Evolutionary conservation across 306 rosid species (phyloP).

Genomic region (Alnus glutinosa): DNA sequence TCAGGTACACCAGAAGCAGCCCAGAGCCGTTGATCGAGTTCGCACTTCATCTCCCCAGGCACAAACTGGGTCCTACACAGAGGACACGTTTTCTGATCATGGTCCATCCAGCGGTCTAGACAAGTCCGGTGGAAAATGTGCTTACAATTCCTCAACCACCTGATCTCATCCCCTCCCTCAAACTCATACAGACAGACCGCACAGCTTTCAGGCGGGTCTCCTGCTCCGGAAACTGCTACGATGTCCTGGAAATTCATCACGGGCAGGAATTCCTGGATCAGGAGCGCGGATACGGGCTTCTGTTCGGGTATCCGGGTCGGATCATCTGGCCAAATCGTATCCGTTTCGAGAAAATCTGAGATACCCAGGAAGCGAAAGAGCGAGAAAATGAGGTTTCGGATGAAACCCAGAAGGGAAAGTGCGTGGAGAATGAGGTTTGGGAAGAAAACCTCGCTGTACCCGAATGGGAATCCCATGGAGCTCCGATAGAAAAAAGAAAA

Average conservation of each 20-base stretch:
- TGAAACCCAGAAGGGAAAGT: constrained; percentile 58
- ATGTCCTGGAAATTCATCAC: constrained; percentile 47
- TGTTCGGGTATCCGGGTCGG: constrained; percentile 17
- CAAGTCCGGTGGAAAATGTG: constrained; percentile 86
- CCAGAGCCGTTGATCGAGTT: constrained; percentile 73
- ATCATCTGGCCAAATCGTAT: constrained; percentile 43
- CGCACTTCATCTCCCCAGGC: constrained; percentile 51
- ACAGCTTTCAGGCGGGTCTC: constrained; percentile 51
- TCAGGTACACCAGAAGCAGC: constrained; percentile 54
- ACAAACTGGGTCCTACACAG: constrained; percentile 78
- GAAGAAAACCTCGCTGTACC: constrained; percentile 63
- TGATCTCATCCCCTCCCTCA: constrained; percentile 63
- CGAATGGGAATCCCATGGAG: constrained; percentile 83
- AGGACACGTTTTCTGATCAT: constrained; percentile 87
- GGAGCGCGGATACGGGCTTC: constrained; percentile 58
- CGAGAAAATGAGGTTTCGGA: constrained; percentile 50
- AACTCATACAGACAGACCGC: constrained; percentile 81
- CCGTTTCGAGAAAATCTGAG: constrained; percentile 67
- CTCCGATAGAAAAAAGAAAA: neutral
- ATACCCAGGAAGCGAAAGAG: constrained; percentile 64
- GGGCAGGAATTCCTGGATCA: constrained; percentile 75
- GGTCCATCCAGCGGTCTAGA: constrained; percentile 96
- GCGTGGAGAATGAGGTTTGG: constrained; percentile 65
- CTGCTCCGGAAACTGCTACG: constrained; percentile 4
- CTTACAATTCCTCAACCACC: constrained; percentile 73